Base-by-base conservation (phyloP, 345 rosid species). In the Heritiera littoralis region DNA sequence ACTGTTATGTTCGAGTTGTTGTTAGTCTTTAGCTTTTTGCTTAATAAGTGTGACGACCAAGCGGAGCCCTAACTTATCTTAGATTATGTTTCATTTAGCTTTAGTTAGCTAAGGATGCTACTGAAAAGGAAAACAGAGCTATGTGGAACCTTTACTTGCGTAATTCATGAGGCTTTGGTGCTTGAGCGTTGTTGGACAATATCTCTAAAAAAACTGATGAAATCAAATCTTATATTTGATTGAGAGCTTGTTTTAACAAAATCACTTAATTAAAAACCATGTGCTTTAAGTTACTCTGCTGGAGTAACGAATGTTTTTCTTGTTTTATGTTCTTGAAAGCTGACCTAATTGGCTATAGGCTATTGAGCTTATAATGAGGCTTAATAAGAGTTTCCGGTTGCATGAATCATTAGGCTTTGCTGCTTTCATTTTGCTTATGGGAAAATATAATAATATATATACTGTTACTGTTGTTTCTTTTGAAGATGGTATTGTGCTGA, bases 11-110 rank as follows among this genome's bases (percentile, higher is more conserved):
- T 67, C 48, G 12, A 9, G 56, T 7, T 52, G 6, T 70, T 13
- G 58, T 30, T 71, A n/a, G n/a, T 49, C 15, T 45, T 49, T 71
- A 66, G 14, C 55, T 20, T 2, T 72, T 3, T 72, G 61, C 75
- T 72, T 51, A 51, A 49, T 71, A 49, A 49, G n/a, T 49, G 74
- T 70, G 74, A 13, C 74, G 9, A 28, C 59, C 41, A 14, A 49
- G 35, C 55, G 5, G 41, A 49, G 18, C 41, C 43, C 35, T 49
- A 71, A 54, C 45, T 71, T 71, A 5, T 6, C 12, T 51, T 17
- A 30, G 23, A 30, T 30, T 30, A 7, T 13, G 2, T 51, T 28
- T 71, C 23, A 28, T 48, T 66, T 35, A 71, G 43, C 43, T 49
- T 71, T 49, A 13, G 13, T 7, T 28, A 14, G 7, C 20, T 28